phyloP scores from a whole-genome alignment of 1,284 basidiomycete genomes.

The Austroboletus rostrupii region DNA sequence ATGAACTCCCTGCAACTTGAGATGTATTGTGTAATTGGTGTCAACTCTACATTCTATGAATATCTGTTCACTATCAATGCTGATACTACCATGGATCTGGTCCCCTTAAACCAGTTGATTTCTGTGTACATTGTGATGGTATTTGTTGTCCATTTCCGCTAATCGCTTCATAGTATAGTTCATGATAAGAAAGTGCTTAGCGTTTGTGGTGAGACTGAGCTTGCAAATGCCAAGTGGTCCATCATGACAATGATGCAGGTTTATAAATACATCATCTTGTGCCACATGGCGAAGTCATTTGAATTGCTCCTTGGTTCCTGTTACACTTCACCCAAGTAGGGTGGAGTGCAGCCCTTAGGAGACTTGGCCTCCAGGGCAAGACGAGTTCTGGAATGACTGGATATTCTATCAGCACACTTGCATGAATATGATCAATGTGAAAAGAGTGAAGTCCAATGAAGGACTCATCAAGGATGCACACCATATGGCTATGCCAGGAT shows the following conservation, averaged over 20 bases:
- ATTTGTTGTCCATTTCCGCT: background rate
- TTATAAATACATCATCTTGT: constrained; percentile 97
- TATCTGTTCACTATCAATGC: constrained; percentile 97
- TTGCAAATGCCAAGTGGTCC: constrained; percentile 89
- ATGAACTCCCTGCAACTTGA: constrained; percentile 97
- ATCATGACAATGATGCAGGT: constrained; percentile 99
- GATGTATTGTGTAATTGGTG: constrained; percentile 98
- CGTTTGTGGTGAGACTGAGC: constrained; percentile 73
- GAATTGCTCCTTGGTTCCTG: no score
- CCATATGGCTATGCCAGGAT: no score
- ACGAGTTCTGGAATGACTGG: no score
- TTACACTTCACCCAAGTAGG: no score
- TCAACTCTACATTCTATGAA: constrained; percentile 98
- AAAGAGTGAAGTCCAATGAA: no score
- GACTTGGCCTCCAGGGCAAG: no score
- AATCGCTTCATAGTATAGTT: constrained; percentile 70
- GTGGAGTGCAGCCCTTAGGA: no score
- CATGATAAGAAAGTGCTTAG: no score
- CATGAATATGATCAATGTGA: no score
- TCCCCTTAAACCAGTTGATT: constrained; percentile 85
- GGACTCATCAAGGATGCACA: no score
- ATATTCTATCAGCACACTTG: no score
- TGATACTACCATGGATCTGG: constrained; percentile 88
- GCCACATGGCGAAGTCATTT: constrained; percentile 94
- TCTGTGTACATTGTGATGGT: constrained; percentile 67